phyloP scores from a whole-genome alignment of 2,329 filamentous ascomycete genomes.

The Aureobasidium sp. region DNA sequence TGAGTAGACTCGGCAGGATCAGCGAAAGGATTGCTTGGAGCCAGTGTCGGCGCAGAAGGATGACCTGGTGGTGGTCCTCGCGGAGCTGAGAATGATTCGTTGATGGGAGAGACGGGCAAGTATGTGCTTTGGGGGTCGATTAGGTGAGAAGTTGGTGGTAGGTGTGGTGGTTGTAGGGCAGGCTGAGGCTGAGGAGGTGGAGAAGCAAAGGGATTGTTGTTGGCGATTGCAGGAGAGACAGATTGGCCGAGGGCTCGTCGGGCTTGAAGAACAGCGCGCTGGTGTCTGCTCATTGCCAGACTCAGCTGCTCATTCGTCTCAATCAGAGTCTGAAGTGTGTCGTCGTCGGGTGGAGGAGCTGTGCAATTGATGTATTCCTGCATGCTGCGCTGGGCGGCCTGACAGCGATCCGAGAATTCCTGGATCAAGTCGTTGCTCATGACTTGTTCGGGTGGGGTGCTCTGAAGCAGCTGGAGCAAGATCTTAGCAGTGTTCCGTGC shows the following conservation, averaged over 20 bases:
- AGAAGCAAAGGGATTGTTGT: background rate
- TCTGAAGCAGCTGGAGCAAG: slow-evolving; percentile 83
- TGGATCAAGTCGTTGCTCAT: slow-evolving; percentile 78
- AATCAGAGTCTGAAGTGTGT: slow-evolving; percentile 87
- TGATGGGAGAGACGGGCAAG: slow-evolving; percentile 8
- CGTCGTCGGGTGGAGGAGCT: slow-evolving; percentile 76
- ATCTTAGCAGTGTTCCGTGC: slow-evolving; percentile 84
- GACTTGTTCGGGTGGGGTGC: slow-evolving; percentile 68
- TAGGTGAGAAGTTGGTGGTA: background rate
- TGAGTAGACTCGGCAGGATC: background rate
- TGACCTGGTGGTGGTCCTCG: slow-evolving; percentile 7
- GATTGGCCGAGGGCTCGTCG: slow-evolving; percentile 35
- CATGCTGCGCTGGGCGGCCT: slow-evolving; percentile 69
- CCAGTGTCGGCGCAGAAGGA: background rate
- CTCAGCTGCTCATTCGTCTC: slow-evolving; percentile 90
- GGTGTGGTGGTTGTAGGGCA: background rate
- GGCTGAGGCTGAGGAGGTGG: background rate
- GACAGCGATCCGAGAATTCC: slow-evolving; percentile 84
- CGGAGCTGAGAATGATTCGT: background rate
- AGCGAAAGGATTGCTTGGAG: slow-evolving; percentile 5
- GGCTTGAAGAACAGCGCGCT: slow-evolving; percentile 62
- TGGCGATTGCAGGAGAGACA: slow-evolving; percentile 17
- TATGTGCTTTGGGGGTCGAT: background rate
- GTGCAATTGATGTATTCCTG: slow-evolving; percentile 77
- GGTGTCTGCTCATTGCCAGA: slow-evolving; percentile 72